These are phyloP conservation scores for Thalassiosira ordinaria DNA, from an alignment of 352 stramenopile genomes.

Conservation along the genomic window DNA sequence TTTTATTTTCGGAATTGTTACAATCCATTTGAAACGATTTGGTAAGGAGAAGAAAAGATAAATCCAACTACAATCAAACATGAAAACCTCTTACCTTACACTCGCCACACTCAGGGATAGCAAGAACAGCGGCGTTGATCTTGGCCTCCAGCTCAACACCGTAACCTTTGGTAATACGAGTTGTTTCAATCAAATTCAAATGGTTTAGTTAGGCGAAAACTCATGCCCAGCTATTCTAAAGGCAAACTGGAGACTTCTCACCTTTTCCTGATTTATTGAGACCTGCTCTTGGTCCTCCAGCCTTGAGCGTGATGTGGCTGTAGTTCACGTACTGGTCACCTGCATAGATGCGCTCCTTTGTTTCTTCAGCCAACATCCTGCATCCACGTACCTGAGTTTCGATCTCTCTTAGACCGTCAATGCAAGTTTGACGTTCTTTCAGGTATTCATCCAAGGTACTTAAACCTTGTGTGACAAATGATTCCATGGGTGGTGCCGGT, in stretches of 20 bases:
- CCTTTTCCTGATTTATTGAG: constrained; percentile 52
- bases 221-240: too few species aligned
- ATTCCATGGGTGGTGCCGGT: constrained; percentile 43
- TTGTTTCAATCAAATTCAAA: too few species aligned
- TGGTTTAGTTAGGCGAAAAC: too few species aligned
- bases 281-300: constrained; percentile 52
- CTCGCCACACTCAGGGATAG: constrained; percentile 76
- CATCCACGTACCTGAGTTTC: constrained; percentile 78
- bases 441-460: constrained; percentile 63
- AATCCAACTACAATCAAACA: neutral
- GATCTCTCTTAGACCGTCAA: constrained; percentile 75
- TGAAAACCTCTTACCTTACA: constrained; percentile 53
- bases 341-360: constrained; percentile 65
- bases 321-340: constrained; percentile 85
- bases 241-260: too few species aligned
- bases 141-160: constrained; percentile 74
- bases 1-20: too few species aligned
- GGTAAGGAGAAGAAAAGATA: too few species aligned
- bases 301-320: constrained; percentile 78
- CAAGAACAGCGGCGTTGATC: constrained; percentile 76
- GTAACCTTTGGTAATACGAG: too few species aligned
- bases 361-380: constrained; percentile 71
- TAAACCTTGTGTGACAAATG: constrained; percentile 57
- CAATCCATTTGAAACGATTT: too few species aligned
- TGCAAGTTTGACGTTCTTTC: constrained; percentile 64